phyloP scores from a whole-genome alignment of 306 rosid genomes.

The Begonia loranthoides region DNA sequence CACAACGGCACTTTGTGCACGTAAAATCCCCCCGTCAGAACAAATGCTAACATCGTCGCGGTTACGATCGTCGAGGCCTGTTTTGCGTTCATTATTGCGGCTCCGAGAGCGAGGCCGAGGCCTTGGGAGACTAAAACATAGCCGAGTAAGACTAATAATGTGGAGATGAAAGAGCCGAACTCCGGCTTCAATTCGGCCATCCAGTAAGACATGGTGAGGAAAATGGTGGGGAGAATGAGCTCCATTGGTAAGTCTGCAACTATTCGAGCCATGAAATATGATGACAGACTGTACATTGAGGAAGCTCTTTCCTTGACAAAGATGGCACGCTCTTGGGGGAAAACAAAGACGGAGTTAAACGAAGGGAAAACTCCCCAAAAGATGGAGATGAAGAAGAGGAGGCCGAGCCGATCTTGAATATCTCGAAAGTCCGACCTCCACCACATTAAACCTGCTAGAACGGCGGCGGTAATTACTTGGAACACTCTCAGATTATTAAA shows the following conservation, averaged over 20 bases:
- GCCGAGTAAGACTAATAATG: constrained; percentile 42
- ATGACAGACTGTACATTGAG: constrained; percentile 70
- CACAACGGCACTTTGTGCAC: constrained; percentile 68
- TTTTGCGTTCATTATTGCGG: constrained; percentile 82
- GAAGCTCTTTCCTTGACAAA: constrained; percentile 69
- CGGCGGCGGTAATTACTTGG: constrained; percentile 61
- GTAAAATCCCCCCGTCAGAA: constrained; percentile 75
- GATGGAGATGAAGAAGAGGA: constrained; percentile 82
- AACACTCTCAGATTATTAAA: constrained; percentile 57
- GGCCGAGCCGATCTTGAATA: constrained; percentile 77
- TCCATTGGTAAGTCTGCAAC: constrained; percentile 89
- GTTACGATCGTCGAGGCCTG: constrained; percentile 79
- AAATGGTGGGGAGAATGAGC: constrained; percentile 73
- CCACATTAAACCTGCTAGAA: constrained; percentile 83
- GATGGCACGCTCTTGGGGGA: constrained; percentile 83
- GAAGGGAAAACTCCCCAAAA: constrained; percentile 95
- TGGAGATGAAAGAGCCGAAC: constrained; percentile 37
- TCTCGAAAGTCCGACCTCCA: constrained; percentile 64
- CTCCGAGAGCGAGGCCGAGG: constrained; percentile 82
- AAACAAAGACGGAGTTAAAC: constrained; percentile 67
- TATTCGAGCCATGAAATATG: constrained; percentile 71
- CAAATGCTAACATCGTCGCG: constrained; percentile 79
- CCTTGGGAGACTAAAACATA: constrained; percentile 84
- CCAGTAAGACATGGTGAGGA: constrained; percentile 55
- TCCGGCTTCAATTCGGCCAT: constrained; percentile 70